These are phyloP conservation scores for Crithidia mellificae DNA, from an alignment of 208 protist genomes.

Conservation along the genomic window DNA sequence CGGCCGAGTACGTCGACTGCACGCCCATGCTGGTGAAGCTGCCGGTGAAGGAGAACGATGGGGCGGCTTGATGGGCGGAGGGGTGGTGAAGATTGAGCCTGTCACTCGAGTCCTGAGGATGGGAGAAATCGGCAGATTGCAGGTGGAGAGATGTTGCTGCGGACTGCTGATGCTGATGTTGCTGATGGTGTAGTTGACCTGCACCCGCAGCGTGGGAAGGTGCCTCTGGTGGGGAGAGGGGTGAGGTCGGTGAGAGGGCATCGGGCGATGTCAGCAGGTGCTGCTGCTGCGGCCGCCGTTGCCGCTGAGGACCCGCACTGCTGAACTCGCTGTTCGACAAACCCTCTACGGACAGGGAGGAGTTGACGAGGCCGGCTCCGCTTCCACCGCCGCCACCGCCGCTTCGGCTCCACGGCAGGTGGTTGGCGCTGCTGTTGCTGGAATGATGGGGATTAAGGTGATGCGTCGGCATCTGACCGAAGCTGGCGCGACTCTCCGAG, in stretches of 20 bases:
- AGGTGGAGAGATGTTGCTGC: neutral
- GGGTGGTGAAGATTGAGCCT: too few relatives aligned
- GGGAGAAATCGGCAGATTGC: neutral
- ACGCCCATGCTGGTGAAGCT: conserved; percentile 2
- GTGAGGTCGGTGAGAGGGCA: neutral
- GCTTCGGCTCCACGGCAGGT: too few relatives aligned
- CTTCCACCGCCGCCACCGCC: neutral
- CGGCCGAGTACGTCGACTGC: conserved; percentile 15
- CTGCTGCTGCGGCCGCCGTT: neutral
- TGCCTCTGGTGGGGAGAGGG: too few relatives aligned
- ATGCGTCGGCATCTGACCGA: neutral
- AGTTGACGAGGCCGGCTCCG: neutral
- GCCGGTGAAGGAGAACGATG: conserved; percentile 1
- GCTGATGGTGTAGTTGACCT: neutral
- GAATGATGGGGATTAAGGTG: too few relatives aligned
- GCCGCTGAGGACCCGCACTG: neutral
- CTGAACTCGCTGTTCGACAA: neutral
- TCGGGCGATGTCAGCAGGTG: neutral
- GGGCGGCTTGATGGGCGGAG: neutral
- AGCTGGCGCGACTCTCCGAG: conserved; percentile 2
- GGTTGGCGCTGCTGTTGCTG: too few relatives aligned
- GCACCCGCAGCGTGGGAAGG: too few relatives aligned
- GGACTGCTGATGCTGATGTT: neutral
- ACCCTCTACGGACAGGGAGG: neutral
- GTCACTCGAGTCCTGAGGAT: neutral